Evolutionary conservation across 2,329 filamentous ascomycete species (phyloP).

Genomic region (Penicillium sp.): DNA sequence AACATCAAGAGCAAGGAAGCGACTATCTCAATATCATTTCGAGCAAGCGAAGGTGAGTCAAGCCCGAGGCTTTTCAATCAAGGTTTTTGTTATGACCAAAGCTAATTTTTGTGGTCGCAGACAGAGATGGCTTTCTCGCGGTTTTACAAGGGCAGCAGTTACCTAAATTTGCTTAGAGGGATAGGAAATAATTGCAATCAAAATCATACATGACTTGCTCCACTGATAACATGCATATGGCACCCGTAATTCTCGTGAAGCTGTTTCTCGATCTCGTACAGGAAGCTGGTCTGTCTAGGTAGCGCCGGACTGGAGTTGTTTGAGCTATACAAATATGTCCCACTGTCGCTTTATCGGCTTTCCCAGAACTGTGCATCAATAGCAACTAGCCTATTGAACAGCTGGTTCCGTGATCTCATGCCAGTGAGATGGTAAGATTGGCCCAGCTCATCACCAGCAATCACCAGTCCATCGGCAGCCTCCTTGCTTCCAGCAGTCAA

Average conservation of each 20-base stretch:
- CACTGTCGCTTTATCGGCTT: slow-evolving; percentile 13
- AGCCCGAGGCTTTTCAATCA: too few species aligned
- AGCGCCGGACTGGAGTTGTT: too few species aligned
- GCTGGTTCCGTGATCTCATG: slow-evolving; percentile 26
- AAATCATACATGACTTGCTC: not conserved
- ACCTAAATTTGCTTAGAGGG: slow-evolving; percentile 1
- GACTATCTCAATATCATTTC: slow-evolving; percentile 29
- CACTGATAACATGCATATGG: not conserved
- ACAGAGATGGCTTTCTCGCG: slow-evolving; percentile 23
- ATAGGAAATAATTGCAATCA: not conserved
- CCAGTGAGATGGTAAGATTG: slow-evolving; percentile 39
- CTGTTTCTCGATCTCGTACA: not conserved
- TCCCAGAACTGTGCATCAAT: slow-evolving; percentile 31
- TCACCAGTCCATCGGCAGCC: slow-evolving; percentile 73
- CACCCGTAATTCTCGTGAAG: too few species aligned
- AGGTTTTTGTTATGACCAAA: not conserved
- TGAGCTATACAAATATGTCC: not conserved
- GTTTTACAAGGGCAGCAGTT: slow-evolving; percentile 10
- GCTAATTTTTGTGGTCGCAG: slow-evolving; percentile 6
- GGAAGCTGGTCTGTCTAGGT: too few species aligned
- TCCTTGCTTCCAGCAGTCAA: slow-evolving; percentile 71
- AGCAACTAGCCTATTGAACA: slow-evolving; percentile 28
- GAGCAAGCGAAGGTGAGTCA: slow-evolving; percentile 23
- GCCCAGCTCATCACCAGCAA: slow-evolving; percentile 58
- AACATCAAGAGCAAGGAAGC: slow-evolving; percentile 19